Conservation (phyloP, 1,284 basidiomycete genomes). For the Exobasidium cylindrosporum region DNA sequence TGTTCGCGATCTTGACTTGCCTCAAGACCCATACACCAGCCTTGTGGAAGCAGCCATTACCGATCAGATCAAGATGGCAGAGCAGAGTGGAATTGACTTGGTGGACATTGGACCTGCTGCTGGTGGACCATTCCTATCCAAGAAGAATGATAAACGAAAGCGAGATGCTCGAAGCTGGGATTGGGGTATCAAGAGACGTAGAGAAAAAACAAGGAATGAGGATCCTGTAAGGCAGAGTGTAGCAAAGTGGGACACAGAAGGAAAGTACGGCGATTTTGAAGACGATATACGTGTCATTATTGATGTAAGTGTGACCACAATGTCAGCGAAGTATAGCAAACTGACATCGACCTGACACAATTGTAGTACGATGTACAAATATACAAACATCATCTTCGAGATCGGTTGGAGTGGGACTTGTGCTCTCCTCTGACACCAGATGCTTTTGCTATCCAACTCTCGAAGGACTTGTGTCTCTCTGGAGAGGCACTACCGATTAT, state of each 20-base stretch:
- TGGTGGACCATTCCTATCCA: slow-evolving; percentile 48
- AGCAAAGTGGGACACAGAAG: slow-evolving; percentile 12
- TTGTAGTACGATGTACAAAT: slow-evolving; percentile 94
- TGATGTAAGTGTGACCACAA: slow-evolving; percentile 20
- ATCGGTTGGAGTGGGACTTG: slow-evolving; percentile 98
- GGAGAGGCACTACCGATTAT: slow-evolving; percentile 85
- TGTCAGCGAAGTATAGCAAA: not conserved
- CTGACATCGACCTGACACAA: not conserved
- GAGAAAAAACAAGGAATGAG: slow-evolving; percentile 3
- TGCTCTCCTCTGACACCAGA: slow-evolving; percentile 87
- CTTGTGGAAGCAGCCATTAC: slow-evolving; percentile 81
- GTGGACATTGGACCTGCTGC: slow-evolving; percentile 59
- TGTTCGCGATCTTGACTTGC: slow-evolving; percentile 81
- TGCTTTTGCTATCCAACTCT: slow-evolving; percentile 75
- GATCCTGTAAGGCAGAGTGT: not conserved
- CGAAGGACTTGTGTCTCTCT: slow-evolving; percentile 78
- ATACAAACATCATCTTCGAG: slow-evolving; percentile 80
- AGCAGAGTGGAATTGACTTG: slow-evolving; percentile 74
- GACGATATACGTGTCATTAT: slow-evolving; percentile 51
- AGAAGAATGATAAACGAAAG: slow-evolving; percentile 13
- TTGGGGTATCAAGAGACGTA: slow-evolving; percentile 13
- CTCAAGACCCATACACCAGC: slow-evolving; percentile 66
- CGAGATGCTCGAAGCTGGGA: slow-evolving; percentile 17
- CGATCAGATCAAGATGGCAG: slow-evolving; percentile 76
- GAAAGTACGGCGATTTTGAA: slow-evolving; percentile 27